phyloP scores from a whole-genome alignment of 108 stramenopile species.

The Mayamaea pseudoterrestris region DNA sequence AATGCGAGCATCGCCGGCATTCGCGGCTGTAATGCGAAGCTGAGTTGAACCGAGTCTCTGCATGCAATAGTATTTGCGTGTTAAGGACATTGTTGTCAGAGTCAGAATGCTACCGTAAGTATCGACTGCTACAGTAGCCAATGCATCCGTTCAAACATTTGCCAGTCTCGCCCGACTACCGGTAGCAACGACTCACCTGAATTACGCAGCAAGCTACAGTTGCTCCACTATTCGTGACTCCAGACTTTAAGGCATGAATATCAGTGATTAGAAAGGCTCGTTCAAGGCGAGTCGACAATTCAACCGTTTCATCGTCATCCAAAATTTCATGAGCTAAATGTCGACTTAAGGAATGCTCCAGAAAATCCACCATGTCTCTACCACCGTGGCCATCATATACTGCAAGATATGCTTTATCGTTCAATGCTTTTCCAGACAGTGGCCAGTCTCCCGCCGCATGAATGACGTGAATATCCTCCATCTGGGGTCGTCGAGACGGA shows the following conservation, averaged over 20 bases:
- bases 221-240: slow-evolving; percentile 79
- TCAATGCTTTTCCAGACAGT: slow-evolving; percentile 36
- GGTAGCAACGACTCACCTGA: slow-evolving; percentile 1
- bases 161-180: too few relatives aligned
- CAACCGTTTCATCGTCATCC: slow-evolving; percentile 9
- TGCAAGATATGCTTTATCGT: slow-evolving; percentile 56
- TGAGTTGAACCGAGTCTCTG: slow-evolving; percentile 3
- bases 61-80: neutral
- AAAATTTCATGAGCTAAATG: slow-evolving; percentile 78
- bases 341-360: slow-evolving; percentile 59
- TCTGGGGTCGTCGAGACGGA: slow-evolving; percentile 76
- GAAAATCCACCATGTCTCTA: slow-evolving; percentile 84
- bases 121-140: too few relatives aligned
- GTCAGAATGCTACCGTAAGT: neutral
- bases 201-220: slow-evolving; percentile 89
- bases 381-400: slow-evolving; percentile 95
- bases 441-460: slow-evolving; percentile 40
- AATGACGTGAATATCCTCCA: slow-evolving; percentile 88
- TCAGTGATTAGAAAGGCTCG: slow-evolving; percentile 90
- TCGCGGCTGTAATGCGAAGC: slow-evolving; percentile 55
- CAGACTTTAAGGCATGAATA: slow-evolving; percentile 55
- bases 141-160: too few relatives aligned
- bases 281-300: slow-evolving; percentile 32
- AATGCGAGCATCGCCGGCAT: slow-evolving; percentile 90
- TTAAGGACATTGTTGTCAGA: neutral